Evolutionary conservation across 768 basidiomycete genomes (phyloP), one percentile per base, ranked within the genome.

Genomic region (Guyanaporus albipodus): DNA sequence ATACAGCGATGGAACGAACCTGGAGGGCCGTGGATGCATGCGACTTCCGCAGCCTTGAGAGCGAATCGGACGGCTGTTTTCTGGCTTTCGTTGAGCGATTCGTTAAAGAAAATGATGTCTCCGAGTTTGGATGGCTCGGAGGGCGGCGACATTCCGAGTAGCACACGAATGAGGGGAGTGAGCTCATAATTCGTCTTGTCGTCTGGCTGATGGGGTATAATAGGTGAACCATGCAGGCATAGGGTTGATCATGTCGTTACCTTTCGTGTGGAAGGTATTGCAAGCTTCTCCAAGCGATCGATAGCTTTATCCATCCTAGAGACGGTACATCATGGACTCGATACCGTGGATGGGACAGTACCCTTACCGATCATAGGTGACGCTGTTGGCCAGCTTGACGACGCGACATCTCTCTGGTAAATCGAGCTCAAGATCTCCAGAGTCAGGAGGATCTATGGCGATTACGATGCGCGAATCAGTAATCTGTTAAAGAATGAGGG

Each of bases 21-120:
- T 50, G 96, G 96, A n/a, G 96, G 96, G 0, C 96, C 96, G 59
- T 98, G 94, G 21, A 99, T 92, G 56, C 91, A 91, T 1, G 90
- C 91, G 0, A 97, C 78, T 62, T 95, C 85, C 5, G 78, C 74
- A 0, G 88, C 80, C 51, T 80, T 80, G 6, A 99, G 66, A n/a
- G 85, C 85, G 59, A 96, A 93, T 42, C 67, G 72, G 26, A 98
- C 80, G 1, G 94, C 95, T 11, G 78, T 74, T 61, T 83, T 83
- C 61, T 99, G 96, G 56, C 87, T 90, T 1, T 73, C 67, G 62
- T 99, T 98, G 44, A 98, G 71, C 1, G 71, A 76, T 0, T 74
- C 65, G 56, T 96, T 90, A 52, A 89, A 87, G 67, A 86, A 95
- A 3, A 67, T 55, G 18, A 93, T 48, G 12, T 73, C 60, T 10